phyloP scores from a whole-genome alignment of 768 basidiomycete genomes.

The Pleurotus platypus region DNA sequence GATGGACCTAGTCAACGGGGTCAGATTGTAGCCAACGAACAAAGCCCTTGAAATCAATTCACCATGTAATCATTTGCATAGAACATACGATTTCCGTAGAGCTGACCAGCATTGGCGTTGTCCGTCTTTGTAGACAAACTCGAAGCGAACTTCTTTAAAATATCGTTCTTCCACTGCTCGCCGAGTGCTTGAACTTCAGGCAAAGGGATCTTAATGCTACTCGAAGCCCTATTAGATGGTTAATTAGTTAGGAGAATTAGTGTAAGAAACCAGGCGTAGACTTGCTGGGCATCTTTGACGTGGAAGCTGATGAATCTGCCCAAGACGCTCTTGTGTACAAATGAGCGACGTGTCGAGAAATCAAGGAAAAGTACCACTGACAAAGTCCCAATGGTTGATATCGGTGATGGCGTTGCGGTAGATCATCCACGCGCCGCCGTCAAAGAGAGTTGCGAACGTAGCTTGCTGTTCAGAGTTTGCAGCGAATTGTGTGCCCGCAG shows the following conservation, averaged over 20 bases:
- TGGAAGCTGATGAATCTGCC: conserved; percentile 70
- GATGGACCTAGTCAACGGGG: conserved; percentile 48
- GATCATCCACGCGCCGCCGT: conserved; percentile 70
- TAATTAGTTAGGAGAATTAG: neutral
- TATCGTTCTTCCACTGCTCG: conserved; percentile 43
- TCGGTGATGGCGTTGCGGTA: conserved; percentile 53
- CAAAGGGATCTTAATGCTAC: conserved; percentile 52
- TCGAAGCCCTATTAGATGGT: conserved; percentile 41
- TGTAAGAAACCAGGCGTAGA: neutral
- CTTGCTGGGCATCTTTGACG: conserved; percentile 41
- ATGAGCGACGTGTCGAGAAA: conserved; percentile 11
- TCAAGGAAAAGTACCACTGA: conserved; percentile 28
- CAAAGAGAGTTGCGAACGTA: conserved; percentile 54
- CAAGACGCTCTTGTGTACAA: conserved; percentile 40
- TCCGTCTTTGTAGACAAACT: conserved; percentile 30
- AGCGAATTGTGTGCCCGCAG: conserved; percentile 54
- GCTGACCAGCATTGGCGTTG: conserved; percentile 52
- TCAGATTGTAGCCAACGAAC: neutral
- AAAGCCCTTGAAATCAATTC: conserved; percentile 1
- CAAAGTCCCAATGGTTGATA: conserved; percentile 71
- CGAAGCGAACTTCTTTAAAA: conserved; percentile 34
- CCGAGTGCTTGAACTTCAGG: conserved; percentile 48
- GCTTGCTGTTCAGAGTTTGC: conserved; percentile 35
- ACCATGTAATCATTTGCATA: conserved; percentile 71
- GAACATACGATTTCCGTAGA: conserved; percentile 62